These are phyloP conservation scores for Cronartium quercuum DNA, from an alignment of 1,284 basidiomycete genomes.

Conservation along the genomic window DNA sequence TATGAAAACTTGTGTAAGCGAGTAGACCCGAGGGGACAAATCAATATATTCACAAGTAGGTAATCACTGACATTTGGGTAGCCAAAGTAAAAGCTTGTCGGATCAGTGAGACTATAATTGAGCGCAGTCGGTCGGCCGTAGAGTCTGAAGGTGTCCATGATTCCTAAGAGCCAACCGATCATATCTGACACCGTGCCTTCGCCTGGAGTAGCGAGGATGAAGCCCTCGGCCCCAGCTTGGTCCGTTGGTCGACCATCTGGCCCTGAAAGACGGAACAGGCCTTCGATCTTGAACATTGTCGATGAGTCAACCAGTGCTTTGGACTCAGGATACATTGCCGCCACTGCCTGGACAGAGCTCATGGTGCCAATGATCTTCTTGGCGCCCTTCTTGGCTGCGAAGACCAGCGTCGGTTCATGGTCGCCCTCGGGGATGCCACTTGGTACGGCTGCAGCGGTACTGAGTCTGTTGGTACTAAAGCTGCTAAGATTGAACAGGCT, in stretches of 20 bases:
- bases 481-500: conserved; percentile 15
- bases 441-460: conserved; percentile 36
- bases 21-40: not conserved
- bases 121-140: conserved; percentile 47
- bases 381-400: conserved; percentile 4
- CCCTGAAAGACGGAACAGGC: conserved; percentile 60
- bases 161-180: conserved; percentile 85
- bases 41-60: conserved; percentile 43
- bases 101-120: conserved; percentile 45
- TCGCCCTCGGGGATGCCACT: conserved; percentile 41
- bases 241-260: conserved; percentile 53
- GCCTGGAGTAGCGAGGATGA: conserved; percentile 82
- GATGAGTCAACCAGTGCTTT: conserved; percentile 80
- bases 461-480: conserved; percentile 44
- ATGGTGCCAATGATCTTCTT: conserved; percentile 1
- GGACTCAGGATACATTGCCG: conserved; percentile 89
- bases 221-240: conserved; percentile 58
- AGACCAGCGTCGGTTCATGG: not conserved
- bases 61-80: conserved; percentile 25
- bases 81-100: conserved; percentile 23
- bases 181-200: conserved; percentile 61
- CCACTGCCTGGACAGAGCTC: conserved; percentile 52
- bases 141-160: conserved; percentile 43
- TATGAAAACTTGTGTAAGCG: conserved; percentile 41
- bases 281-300: conserved; percentile 82